Percentiles rank a stretch among this genome's conserved stretches.
Evolutionary conservation across 257 asterid genomes (phyloP).

Genomic region (Cordia subcordata): DNA sequence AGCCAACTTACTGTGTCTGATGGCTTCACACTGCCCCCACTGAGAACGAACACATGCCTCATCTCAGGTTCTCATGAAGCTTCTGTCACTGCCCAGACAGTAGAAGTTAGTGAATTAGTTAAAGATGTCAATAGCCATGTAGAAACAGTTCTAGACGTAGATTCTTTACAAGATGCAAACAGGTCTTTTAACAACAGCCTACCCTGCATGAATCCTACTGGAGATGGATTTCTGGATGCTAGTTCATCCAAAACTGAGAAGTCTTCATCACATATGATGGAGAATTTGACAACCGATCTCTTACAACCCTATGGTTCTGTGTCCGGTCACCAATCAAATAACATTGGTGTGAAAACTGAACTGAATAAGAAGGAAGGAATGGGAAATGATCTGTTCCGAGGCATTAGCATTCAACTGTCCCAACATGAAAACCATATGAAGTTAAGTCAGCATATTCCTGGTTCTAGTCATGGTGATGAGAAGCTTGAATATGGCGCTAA

Average conservation of each 20-base stretch:
- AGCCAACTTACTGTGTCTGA: slow-evolving; percentile 17
- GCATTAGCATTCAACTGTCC: slow-evolving; percentile 21
- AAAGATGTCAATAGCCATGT: slow-evolving; percentile 17
- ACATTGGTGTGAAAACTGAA: slow-evolving; percentile 19
- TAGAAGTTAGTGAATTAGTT: slow-evolving; percentile 18
- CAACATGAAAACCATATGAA: slow-evolving; percentile 15
- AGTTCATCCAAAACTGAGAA: slow-evolving; percentile 28
- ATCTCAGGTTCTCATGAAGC: slow-evolving; percentile 18
- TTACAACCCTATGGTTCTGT: slow-evolving; percentile 20
- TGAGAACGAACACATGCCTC: slow-evolving; percentile 19
- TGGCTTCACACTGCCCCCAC: slow-evolving; percentile 20
- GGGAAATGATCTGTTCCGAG: slow-evolving; percentile 30
- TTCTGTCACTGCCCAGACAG: slow-evolving; percentile 17
- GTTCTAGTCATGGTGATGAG: slow-evolving; percentile 25
- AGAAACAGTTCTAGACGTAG: slow-evolving; percentile 15
- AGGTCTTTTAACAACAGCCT: slow-evolving; percentile 15
- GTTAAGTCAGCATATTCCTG: slow-evolving; percentile 24
- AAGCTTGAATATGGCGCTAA: slow-evolving; percentile 28
- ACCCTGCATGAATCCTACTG: slow-evolving; percentile 11
- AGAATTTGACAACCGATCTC: slow-evolving; percentile 25
- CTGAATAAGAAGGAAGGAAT: slow-evolving; percentile 16
- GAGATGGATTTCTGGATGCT: slow-evolving; percentile 18
- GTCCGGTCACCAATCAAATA: slow-evolving; percentile 17
- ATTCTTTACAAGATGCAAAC: slow-evolving; percentile 21
- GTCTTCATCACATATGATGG: slow-evolving; percentile 21